Conservation (phyloP, 192 early-diverging fungal species). For the Entophlyctis luteolus region DNA sequence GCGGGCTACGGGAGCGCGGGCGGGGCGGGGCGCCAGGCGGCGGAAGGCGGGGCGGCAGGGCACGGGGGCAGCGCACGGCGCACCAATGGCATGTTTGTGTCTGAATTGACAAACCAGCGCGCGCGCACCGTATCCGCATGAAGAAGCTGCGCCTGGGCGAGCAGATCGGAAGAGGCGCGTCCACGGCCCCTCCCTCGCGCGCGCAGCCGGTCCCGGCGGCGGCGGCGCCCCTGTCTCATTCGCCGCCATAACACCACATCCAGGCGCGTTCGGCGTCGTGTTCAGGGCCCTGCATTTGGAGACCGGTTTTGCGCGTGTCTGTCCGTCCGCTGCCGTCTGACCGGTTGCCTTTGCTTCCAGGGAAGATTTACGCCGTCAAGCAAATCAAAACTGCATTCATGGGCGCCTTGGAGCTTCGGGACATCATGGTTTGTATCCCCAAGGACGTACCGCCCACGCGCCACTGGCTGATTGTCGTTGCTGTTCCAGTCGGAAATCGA, state of each 20-base stretch:
- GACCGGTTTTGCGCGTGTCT: slow-evolving; percentile 1
- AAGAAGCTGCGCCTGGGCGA: slow-evolving; percentile 35
- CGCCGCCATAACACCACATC: not conserved
- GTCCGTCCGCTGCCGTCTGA: not conserved
- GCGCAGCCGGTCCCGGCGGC: no score
- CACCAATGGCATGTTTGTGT: slow-evolving; percentile 8
- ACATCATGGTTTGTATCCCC: slow-evolving; percentile 40
- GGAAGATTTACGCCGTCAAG: slow-evolving; percentile 47
- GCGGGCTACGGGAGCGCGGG: not conserved
- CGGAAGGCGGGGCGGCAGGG: not conserved
- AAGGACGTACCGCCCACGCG: not conserved
- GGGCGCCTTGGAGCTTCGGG: slow-evolving; percentile 23
- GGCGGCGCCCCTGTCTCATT: no score
- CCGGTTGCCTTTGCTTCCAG: slow-evolving; percentile 2
- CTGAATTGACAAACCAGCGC: not conserved
- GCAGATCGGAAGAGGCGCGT: slow-evolving; percentile 36
- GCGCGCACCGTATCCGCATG: not conserved
- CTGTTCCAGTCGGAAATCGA: slow-evolving; percentile 44
- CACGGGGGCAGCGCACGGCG: no score
- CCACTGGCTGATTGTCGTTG: not conserved
- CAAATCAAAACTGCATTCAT: slow-evolving; percentile 41
- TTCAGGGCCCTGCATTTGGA: slow-evolving; percentile 41
- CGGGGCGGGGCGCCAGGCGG: not conserved
- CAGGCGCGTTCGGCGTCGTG: slow-evolving; percentile 44
- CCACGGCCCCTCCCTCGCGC: no score